Conservation (phyloP, 257 asterid species). For the Striga asiatica region DNA sequence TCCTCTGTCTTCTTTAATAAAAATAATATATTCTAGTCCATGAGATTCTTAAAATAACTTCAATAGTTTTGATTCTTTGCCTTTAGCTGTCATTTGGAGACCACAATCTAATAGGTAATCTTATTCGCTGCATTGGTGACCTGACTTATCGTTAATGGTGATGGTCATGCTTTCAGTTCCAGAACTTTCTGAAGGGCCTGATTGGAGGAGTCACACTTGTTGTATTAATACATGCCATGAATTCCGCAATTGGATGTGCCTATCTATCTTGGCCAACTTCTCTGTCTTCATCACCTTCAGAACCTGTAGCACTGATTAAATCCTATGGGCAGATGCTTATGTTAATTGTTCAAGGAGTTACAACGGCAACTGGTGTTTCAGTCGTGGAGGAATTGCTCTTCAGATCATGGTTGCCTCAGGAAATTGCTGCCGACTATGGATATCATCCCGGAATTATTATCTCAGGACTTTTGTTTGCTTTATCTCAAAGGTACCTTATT, state of each 20-base stretch:
- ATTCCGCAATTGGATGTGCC: conserved; percentile 56
- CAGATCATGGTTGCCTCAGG: conserved; percentile 91
- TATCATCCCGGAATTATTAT: conserved; percentile 56
- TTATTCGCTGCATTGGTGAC: conserved; percentile 2
- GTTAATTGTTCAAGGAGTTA: conserved; percentile 40
- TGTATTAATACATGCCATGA: conserved; percentile 42
- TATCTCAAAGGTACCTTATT: conserved; percentile 53
- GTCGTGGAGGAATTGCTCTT: conserved; percentile 79
- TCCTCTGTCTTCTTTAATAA: not conserved
- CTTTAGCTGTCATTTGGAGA: conserved; percentile 6
- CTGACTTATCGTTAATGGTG: conserved; percentile 14
- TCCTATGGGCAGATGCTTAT: conserved; percentile 38
- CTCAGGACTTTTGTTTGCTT: conserved; percentile 74
- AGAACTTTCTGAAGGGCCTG: conserved; percentile 55
- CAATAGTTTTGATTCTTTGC: not conserved
- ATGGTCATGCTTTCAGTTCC: conserved; percentile 42
- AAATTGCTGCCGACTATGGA: conserved; percentile 78
- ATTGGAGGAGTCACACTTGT: conserved; percentile 68
- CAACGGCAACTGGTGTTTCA: conserved; percentile 59
- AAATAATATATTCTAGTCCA: not conserved
- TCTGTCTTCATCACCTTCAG: conserved; percentile 33
- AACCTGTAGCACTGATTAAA: conserved; percentile 39
- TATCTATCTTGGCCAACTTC: conserved; percentile 46
- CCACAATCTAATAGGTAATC: conserved; percentile 2
- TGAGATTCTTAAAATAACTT: not conserved